Evolutionary conservation across 1,284 basidiomycete genomes (phyloP).

Genomic region (Trichosporon faecale): DNA sequence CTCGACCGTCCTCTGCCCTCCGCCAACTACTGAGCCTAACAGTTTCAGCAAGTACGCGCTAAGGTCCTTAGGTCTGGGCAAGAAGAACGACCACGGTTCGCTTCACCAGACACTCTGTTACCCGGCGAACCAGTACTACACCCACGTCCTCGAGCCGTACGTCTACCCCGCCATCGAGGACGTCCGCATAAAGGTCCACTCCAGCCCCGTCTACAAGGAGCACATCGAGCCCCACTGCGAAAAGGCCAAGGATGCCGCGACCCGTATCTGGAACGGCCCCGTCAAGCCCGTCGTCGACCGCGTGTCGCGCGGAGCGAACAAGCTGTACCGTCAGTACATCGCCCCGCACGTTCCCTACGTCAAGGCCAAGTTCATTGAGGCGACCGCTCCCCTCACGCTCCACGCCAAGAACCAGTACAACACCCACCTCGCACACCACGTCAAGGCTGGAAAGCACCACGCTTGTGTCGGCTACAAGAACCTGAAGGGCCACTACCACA

Average conservation of each 20-base stretch:
- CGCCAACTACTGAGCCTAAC: slow-evolving; percentile 26
- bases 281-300: slow-evolving; percentile 42
- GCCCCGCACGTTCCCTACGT: slow-evolving; percentile 45
- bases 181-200: slow-evolving; percentile 24
- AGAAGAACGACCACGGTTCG: slow-evolving; percentile 24
- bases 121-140: slow-evolving; percentile 46
- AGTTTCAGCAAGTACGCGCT: slow-evolving; percentile 36
- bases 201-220: slow-evolving; percentile 33
- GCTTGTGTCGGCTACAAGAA: slow-evolving; percentile 24
- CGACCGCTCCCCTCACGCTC: slow-evolving; percentile 38
- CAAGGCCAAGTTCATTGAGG: slow-evolving; percentile 31
- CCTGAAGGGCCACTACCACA: slow-evolving; percentile 27
- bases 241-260: slow-evolving; percentile 12
- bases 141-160: slow-evolving; percentile 39
- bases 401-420: slow-evolving; percentile 30
- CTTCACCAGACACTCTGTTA: slow-evolving; percentile 45
- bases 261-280: slow-evolving; percentile 36
- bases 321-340: slow-evolving; percentile 42
- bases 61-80: slow-evolving; percentile 34
- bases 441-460: slow-evolving; percentile 30
- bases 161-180: slow-evolving; percentile 37
- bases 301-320: slow-evolving; percentile 29
- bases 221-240: slow-evolving; percentile 33
- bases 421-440: slow-evolving; percentile 31
- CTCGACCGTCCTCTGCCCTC: slow-evolving; percentile 47